These are phyloP conservation scores for Trametes pubescens DNA, from an alignment of 1,284 basidiomycete species.

Conservation along the genomic window DNA sequence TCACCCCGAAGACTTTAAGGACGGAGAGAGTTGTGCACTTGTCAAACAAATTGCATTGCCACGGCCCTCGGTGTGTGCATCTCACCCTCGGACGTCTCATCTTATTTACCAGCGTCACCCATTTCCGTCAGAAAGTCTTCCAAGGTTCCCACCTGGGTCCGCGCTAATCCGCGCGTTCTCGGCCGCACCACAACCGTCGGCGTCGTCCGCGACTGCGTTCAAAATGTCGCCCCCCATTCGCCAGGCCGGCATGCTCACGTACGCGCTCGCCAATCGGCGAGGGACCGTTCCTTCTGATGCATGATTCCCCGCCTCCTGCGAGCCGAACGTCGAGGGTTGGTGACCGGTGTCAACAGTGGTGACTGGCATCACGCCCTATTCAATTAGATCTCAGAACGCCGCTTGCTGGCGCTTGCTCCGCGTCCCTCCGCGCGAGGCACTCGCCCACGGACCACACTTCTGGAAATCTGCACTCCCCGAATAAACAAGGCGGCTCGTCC, in stretches of 20 bases:
- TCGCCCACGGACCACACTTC: conserved; percentile 3
- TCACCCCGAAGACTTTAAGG: background rate
- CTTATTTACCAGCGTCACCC: background rate
- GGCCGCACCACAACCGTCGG: conserved; percentile 4
- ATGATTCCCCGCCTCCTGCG: background rate
- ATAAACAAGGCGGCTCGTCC: background rate
- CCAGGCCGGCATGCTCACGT: background rate
- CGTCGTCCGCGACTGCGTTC: background rate
- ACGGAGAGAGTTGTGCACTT: background rate
- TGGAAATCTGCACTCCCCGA: conserved; percentile 13
- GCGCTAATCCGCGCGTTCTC: conserved; percentile 6
- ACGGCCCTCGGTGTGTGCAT: background rate
- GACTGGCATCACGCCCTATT: conserved; percentile 12
- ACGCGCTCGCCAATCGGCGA: conserved; percentile 4
- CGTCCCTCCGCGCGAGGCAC: conserved; percentile 2
- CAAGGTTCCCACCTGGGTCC: background rate
- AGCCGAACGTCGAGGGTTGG: conserved; percentile 1
- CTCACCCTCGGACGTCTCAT: background rate
- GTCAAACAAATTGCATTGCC: background rate
- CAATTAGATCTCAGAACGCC: background rate
- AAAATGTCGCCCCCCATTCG: background rate
- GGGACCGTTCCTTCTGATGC: background rate
- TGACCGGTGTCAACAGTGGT: conserved; percentile 8
- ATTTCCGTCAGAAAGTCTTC: conserved; percentile 9
- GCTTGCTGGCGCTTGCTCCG: conserved; percentile 2